Base-by-base conservation (phyloP, 2,329 filamentous ascomycete genomes). In the Ophiostoma sp. region DNA sequence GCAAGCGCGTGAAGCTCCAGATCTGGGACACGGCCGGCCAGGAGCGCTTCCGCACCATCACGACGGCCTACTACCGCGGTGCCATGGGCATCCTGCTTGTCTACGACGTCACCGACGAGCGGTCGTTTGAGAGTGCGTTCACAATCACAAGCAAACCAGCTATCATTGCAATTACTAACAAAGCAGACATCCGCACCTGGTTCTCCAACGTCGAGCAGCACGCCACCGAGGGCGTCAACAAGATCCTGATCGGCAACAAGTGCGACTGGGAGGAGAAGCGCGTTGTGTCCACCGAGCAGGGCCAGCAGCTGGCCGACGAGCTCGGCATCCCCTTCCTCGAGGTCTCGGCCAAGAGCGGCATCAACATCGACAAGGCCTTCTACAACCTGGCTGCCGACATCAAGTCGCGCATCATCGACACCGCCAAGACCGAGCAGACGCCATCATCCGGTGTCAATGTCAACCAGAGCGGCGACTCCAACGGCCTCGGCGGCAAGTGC, bases 181-280 rank as follows among this genome's bases (percentile, higher is more conserved):
- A 27, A 4, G 10, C 78, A 98, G 95, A 99, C 83, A 99, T 99
- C 81, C 91, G 94, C 78, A 98, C 95, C 75, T 99, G 95, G 95
- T 99, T 99, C 83, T 94, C 94, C 79, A 98, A 99, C 82, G 94
- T 97, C 76, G 94, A 97, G 80, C 94, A 97, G 81, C 94, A 99
- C 83, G 95, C 95, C 71, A 97, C 93, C 77, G 95, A 98, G 83
- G 95, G 95, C 77, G 95, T 99, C 79, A 97, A 98, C 88, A 99
- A 98, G 86, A 98, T 99, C 79, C 87, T 99, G 75, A 97, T 99
- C 76, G 95, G 95, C 79, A 99, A 99, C 87, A 99, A 99, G 84
- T 99, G 95, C 83, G 95, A 99, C 82, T 98, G 95, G 95, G 95
- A 98, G 82, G 95, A 99, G 83, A 98, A 98, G 86, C 90, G 95